Evolutionary conservation across 257 asterid species (phyloP), one percentile per base, ranked within the genome.

Genomic region (Phtheirospermum japonicum): DNA sequence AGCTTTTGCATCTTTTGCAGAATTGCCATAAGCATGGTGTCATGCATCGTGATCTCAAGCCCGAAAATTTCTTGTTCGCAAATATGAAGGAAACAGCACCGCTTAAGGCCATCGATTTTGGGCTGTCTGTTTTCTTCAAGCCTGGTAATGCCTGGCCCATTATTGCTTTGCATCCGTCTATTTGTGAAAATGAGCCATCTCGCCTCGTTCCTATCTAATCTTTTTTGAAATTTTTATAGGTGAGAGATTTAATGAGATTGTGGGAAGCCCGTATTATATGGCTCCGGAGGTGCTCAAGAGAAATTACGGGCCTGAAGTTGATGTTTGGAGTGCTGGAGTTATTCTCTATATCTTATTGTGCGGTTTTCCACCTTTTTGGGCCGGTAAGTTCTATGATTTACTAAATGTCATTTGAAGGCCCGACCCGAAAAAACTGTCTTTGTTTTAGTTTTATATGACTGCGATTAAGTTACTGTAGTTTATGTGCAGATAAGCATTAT

Each of bases 1-100:
- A 28, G 42, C 7, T 57, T 50, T 14, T 6, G 34, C 18, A 17
- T 49, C 17, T 57, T 26, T 57, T 72, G 50, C 75, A 83, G 90
- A 74, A 71, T 43, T 83, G 90, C 72, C 90, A 83, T 65, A 54
- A 74, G 70, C 73, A 83, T 31, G 85, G 86, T 32, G 90, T 83
- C 61, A 83, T 83, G 80, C 84, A 83, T 73, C 86, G 89, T 63
- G 89, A 82, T 75, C 86, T 82, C 9, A 82, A 80, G 68, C 90
- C 90, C 10, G 90, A 83, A 65, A 83, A 83, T 57, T 83, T 83
- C 81, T 67, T 83, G 70, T 80, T 80, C 13, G 81, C 70, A 11
- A 76, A 80, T 18, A 71, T 62, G 66, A 83, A 83, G 71, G 90
- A 80, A 67, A 80, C 86, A 4, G 64, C 90, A 2, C 74, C 80